These are phyloP conservation scores for Capsella rubella DNA, from an alignment of 441 rosid species.

Conservation along the genomic window DNA sequence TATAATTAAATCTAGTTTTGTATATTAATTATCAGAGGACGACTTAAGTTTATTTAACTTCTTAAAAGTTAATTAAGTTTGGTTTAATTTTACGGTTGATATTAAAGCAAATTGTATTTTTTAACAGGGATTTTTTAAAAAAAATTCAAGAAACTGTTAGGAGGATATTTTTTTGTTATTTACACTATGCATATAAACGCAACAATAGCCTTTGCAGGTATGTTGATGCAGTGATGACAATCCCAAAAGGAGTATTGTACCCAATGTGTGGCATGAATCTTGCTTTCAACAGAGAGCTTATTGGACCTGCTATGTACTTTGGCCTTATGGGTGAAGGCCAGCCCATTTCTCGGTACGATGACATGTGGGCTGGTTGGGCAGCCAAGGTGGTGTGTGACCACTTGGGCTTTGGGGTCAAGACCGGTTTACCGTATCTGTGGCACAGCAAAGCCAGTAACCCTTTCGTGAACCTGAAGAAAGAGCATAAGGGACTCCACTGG, in stretches of 20 bases:
- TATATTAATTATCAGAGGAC: too few relatives aligned
- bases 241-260: conserved; percentile 43
- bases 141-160: neutral
- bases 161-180: neutral
- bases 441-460: conserved; percentile 50
- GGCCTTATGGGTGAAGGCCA: conserved; percentile 47
- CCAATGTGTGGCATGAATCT: conserved; percentile 52
- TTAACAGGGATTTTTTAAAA: neutral
- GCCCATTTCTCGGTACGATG: conserved; percentile 46
- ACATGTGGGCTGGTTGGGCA: conserved; percentile 54
- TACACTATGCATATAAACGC: conserved; percentile 6
- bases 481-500: conserved; percentile 44
- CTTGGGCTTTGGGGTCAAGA: conserved; percentile 43
- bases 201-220: conserved; percentile 42
- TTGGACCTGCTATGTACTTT: conserved; percentile 48
- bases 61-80: too few relatives aligned
- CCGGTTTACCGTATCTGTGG: conserved; percentile 46
- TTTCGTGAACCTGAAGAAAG: conserved; percentile 44
- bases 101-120: neutral
- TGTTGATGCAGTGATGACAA: conserved; percentile 51
- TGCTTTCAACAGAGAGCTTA: conserved; percentile 47
- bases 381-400: conserved; percentile 48
- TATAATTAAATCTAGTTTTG: too few relatives aligned
- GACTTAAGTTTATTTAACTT: too few relatives aligned
- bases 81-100: neutral